These are phyloP conservation scores for Phytopythium boreale DNA, from an alignment of 352 stramenopile genomes.

Conservation along the genomic window DNA sequence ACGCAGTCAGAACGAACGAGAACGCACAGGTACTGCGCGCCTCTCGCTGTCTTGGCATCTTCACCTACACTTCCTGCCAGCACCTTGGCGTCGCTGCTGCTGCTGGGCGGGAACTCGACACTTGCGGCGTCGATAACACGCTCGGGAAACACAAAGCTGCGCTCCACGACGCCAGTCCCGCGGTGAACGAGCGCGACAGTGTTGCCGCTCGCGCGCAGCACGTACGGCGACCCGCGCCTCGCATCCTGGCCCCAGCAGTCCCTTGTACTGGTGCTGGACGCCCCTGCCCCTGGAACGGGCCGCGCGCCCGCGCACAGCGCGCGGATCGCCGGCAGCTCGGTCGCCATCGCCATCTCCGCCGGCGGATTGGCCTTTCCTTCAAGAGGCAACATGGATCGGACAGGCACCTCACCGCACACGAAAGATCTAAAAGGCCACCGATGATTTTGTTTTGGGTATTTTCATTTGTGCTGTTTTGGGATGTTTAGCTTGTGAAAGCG, in stretches of 20 bases:
- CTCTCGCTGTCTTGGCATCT: background rate
- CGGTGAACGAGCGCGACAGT: conserved; percentile 57
- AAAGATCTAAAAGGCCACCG: background rate
- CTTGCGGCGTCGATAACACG: conserved; percentile 57
- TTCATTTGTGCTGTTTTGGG: background rate
- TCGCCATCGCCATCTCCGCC: background rate
- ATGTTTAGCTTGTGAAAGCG: background rate
- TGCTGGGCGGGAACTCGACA: conserved; percentile 30
- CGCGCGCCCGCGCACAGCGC: conserved; percentile 2
- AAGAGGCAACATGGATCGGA: background rate
- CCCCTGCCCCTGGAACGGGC: background rate
- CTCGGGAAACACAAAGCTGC: conserved; percentile 53
- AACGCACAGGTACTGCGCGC: conserved; percentile 44
- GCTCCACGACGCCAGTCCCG: conserved; percentile 52
- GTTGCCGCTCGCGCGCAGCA: conserved; percentile 40
- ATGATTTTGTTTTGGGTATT: background rate
- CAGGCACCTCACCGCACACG: background rate
- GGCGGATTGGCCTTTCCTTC: background rate
- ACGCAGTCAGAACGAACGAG: conserved; percentile 65
- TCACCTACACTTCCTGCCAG: background rate
- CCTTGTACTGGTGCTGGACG: background rate
- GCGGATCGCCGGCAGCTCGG: conserved; percentile 5
- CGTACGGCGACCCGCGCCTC: conserved; percentile 23
- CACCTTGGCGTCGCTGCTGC: background rate
- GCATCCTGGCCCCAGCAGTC: conserved; percentile 8